Percentiles rank a stretch among this genome's conserved stretches.
Conservation (phyloP, 805 yeast genomes). For the Barnettozyma sucrosica region DNA sequence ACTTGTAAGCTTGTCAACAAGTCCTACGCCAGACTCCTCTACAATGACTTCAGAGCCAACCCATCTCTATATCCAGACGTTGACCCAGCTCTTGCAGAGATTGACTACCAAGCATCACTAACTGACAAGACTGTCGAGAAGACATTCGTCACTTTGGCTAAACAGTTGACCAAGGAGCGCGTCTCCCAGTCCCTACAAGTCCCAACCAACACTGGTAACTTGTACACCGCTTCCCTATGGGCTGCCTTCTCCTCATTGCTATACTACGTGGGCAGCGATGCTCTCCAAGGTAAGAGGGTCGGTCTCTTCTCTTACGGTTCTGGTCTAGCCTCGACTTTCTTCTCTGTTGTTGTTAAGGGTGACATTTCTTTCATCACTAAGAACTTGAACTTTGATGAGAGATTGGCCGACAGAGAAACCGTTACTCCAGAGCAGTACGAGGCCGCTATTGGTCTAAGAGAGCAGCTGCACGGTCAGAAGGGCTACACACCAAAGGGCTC, state of each 20-base stretch:
- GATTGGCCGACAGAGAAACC: slow-evolving; percentile 57
- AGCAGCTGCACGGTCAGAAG: slow-evolving; percentile 80
- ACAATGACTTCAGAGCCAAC: slow-evolving; percentile 77
- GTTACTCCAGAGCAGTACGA: slow-evolving; percentile 79
- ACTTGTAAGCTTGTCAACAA: slow-evolving; percentile 93
- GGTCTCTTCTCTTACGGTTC: slow-evolving; percentile 97
- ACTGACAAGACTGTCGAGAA: slow-evolving; percentile 80
- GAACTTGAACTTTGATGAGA: slow-evolving; percentile 60
- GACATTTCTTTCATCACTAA: slow-evolving; percentile 66
- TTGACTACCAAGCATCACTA: slow-evolving; percentile 72
- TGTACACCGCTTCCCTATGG: slow-evolving; percentile 94
- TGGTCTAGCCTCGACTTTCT: slow-evolving; percentile 90
- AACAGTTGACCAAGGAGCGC: slow-evolving; percentile 55
- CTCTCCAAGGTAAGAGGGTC: slow-evolving; percentile 75
- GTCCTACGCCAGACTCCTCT: slow-evolving; percentile 86
- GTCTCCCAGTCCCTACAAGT: slow-evolving; percentile 77
- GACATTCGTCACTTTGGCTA: slow-evolving; percentile 72
- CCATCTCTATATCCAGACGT: slow-evolving; percentile 61
- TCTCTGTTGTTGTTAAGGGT: slow-evolving; percentile 72
- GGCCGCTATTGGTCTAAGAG: slow-evolving; percentile 78
- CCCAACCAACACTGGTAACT: slow-evolving; percentile 96
- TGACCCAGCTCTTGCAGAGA: slow-evolving; percentile 39
- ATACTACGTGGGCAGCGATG: slow-evolving; percentile 65
- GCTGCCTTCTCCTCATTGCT: slow-evolving; percentile 80
- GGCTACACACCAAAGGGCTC: slow-evolving; percentile 74